Base-by-base conservation (phyloP, 495 filamentous ascomycete species). In the Stereocaulon alpinum region DNA sequence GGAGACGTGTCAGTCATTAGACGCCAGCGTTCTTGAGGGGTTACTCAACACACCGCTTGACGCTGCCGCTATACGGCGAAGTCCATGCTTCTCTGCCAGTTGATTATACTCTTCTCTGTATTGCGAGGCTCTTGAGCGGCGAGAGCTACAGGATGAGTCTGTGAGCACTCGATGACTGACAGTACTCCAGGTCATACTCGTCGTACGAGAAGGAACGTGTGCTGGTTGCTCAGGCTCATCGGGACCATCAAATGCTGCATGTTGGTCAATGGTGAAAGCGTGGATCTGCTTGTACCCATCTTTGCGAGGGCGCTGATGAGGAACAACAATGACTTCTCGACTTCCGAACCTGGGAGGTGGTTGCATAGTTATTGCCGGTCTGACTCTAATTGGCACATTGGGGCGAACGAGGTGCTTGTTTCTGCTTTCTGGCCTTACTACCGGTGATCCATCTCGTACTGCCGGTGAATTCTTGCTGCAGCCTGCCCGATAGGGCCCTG, bases 31-130 rank as follows among this genome's bases (percentile, higher is more conserved):
- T 45, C 29, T 15, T 9, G 3, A 29, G 11, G 32, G 32, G n/a
- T 18, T 17, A 37, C 18, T 37, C 7, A 22, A 51, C 20, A 12
- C 48, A 62, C 60, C 60, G 52, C 40, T 49, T 37, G 29, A 43
- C 17, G 41, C 30, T 43, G 53, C 42, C 43, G 40, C 51, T 14
- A 67, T 37, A 30, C 6, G 54, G 24, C 56, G 63, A 5, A 67
- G 30, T 10, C 60, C 60, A 42, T 65, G 55, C 53, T 75, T 78
- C 43, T 68, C 70, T 4, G 80, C 81, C 10, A 84, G 70, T 20
- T 72, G 67, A 62, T 83, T 84, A 59, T 82, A 84, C 64, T 81
- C 74, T 7, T 70, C 47, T 6, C 79, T 62, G 59, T 79, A 81
- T 24, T 49, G 43, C 2, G 45, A 48, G 62, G 68, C 64, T 11